A percentile compares a stretch with the other conserved stretches of the same genome.
Evolutionary conservation across 371 early-diverging fungal genomes (phyloP).

Genomic region (Haplosporangium sp.): DNA sequence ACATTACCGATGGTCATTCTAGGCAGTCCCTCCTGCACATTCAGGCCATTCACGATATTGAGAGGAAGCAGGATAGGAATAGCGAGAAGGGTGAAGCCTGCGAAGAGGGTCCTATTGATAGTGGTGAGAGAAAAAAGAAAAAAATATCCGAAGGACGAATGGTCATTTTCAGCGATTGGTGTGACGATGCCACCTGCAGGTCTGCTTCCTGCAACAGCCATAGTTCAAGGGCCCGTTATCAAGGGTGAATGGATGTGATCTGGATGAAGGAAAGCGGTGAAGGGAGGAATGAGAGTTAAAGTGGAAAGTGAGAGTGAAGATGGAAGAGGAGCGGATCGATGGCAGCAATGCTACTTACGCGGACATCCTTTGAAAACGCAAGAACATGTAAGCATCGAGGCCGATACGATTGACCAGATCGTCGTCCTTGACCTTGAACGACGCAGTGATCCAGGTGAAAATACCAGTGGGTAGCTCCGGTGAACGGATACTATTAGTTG

Average conservation of each 20-base stretch:
- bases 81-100: constrained; percentile 66
- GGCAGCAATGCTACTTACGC: constrained; percentile 42
- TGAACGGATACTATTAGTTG: constrained; percentile 63
- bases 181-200: neutral
- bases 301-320: neutral
- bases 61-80: constrained; percentile 76
- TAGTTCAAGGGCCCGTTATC: too few relatives aligned
- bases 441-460: constrained; percentile 70
- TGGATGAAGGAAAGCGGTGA: neutral
- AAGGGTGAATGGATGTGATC: too few relatives aligned
- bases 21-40: constrained; percentile 52
- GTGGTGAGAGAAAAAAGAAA: too few relatives aligned
- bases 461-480: constrained; percentile 63
- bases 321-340: too few relatives aligned
- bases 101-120: constrained; percentile 55
- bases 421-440: constrained; percentile 67
- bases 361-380: constrained; percentile 76
- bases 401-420: constrained; percentile 71
- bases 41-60: constrained; percentile 62
- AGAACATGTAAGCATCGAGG: constrained; percentile 83
- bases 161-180: neutral
- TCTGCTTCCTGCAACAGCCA: neutral
- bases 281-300: neutral
- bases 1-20: constrained; percentile 77
- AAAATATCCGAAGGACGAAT: neutral